Base-by-base conservation (phyloP, 495 filamentous ascomycete species). In the Sporormia fimetaria region DNA sequence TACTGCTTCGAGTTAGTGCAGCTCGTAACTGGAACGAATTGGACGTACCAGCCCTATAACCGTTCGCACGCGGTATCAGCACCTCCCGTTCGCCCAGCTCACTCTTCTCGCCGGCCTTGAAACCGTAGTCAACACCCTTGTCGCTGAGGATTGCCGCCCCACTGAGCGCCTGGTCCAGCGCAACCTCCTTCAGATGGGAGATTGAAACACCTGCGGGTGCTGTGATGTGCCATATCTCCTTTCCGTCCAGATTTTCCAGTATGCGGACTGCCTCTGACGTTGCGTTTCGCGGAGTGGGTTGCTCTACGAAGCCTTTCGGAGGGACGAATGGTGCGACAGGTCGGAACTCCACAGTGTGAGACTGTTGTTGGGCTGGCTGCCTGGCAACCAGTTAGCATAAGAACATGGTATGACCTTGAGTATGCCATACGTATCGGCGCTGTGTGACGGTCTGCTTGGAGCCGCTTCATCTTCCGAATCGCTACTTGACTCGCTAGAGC, bases 161-260 rank as follows among this genome's bases (percentile, higher is more conserved):
- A 6, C 57, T 44, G 20, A 49, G 12, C 14, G 62, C 49, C 16
- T 54, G 49, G 16, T 60, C 53, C 17, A 64, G 30, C 0, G 65
- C 60, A 4, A 70, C 32, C 20, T 66, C 47, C 33, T 58, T 58
- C 23, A 75, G 49, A 3, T 61, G 44, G 18, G 47, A 38, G 4
- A 75, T 44, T 3, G 71, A 59, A 6, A 74, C 43, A 8, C 57
- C 60, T 4, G 61, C 59, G 21, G 71, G 71, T 22, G 65, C 66
- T n/a, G 62, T 67, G 23, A 75, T 65, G 44, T 75, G 67, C 70
- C 70, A 75, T 22, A 75, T 55, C 40, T 74, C 58, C 47, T 72
- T 74, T 27, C 63, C 67, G 35, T 52, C 42, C 3, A 70, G 45
- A n/a, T 55, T 54, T 7, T 56, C 30, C 31, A 63, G 54, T 10